Evolutionary conservation across 345 rosid species (phyloP), one percentile per base, ranked within the genome.

Genomic region (Rhodamnia rubescens): DNA sequence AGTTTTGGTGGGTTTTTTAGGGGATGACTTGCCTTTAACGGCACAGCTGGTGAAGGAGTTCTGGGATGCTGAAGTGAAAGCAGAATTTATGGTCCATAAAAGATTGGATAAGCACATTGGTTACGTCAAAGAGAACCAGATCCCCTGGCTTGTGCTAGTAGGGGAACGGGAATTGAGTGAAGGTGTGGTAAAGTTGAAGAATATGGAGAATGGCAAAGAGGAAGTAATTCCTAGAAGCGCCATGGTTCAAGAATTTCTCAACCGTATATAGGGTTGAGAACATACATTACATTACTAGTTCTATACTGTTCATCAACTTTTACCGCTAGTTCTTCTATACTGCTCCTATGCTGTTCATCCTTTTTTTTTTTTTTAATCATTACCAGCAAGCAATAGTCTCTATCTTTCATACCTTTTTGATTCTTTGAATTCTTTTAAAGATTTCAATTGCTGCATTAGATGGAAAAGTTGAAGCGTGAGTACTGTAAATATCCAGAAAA

Each of bases 131-230:
- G 92, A 90, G 26, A 92, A 93, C 1, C 86, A 56, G 59, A 89
- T 94, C 83, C 95, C 93, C 0, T 94, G 92, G 94, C 91, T 92
- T 96, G 93, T 95, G 15, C 88, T 95, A 2, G 93, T 94, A 13
- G 96, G 97, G 2, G 96, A 92, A 24, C 87, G 86, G 29, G 98
- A 94, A 86, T 87, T 94, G 81, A 93, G 88, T 15, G 90, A 89
- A 87, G 94, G 95, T 24, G 88, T 90, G 18, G 96, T 95, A 51
- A 94, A 89, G 82, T 42, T 95, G 88, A 95, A 93, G 89, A 91
- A 92, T 87, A 58, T 95, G 0, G 93, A 88, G 27, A 89, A 92
- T 58, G 90, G 89, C 7, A 47, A 85, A 11, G 96, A 94, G 85
- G 94, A 91, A 75, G 91, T 83, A 11, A 58, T 94, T 54, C 58